Evolutionary conservation across 2,329 filamentous ascomycete species (phyloP).

Genomic region (Kalmusia sp.): DNA sequence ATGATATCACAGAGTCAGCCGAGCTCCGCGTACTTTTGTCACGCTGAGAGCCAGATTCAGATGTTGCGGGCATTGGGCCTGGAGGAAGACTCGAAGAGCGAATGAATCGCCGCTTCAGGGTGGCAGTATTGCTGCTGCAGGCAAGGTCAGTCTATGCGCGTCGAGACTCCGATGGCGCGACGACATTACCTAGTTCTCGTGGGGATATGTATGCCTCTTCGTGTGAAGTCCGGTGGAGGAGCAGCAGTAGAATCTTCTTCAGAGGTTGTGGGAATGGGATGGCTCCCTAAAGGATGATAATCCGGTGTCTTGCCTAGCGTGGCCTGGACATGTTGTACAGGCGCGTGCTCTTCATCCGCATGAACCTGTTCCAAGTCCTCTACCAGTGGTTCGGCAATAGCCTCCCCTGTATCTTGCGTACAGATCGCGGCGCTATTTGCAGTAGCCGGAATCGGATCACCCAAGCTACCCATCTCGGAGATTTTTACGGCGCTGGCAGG

Average conservation of each 20-base stretch:
- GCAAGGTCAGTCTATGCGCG: not conserved
- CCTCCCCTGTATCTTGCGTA: constrained; percentile 22
- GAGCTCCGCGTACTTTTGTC: constrained; percentile 30
- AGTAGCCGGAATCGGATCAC: constrained; percentile 26
- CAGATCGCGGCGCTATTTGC: constrained; percentile 38
- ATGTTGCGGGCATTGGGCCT: constrained; percentile 22
- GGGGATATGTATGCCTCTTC: constrained; percentile 45
- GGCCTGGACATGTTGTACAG: constrained; percentile 28
- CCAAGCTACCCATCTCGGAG: constrained; percentile 37
- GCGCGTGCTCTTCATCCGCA: constrained; percentile 23
- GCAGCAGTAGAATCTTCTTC: constrained; percentile 39
- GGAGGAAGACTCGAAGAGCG: constrained; percentile 22
- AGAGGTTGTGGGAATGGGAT: constrained; percentile 11
- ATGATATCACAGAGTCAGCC: constrained; percentile 44
- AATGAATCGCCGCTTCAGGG: constrained; percentile 18
- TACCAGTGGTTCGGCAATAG: constrained; percentile 39
- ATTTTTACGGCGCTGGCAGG: constrained; percentile 30
- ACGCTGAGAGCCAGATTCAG: constrained; percentile 15
- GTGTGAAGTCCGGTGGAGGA: constrained; percentile 44
- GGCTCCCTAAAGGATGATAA: constrained; percentile 28
- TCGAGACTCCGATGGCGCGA: not conserved
- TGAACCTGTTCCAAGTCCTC: constrained; percentile 38
- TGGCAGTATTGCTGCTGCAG: constrained; percentile 27
- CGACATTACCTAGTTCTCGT: constrained; percentile 42
- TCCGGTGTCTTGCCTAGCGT: constrained; percentile 16